Evolutionary conservation across 169 alveolate genomes (phyloP).

Genomic region (Plasmodium cynomolgi): DNA sequence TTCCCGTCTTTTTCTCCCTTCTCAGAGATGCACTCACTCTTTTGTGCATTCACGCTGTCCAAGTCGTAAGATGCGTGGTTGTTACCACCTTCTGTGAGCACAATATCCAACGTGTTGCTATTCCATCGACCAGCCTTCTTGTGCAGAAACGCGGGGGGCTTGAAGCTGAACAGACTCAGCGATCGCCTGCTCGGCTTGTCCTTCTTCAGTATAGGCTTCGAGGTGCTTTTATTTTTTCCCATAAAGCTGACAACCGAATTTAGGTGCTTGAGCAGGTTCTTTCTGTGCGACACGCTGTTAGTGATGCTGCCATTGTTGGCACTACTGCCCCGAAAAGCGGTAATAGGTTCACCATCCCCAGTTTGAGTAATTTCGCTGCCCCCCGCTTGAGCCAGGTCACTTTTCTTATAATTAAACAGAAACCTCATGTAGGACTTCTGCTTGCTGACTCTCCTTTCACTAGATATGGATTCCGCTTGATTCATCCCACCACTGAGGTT

Average conservation of each 20-base stretch:
- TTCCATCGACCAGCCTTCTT: not conserved
- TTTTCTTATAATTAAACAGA: constrained; percentile 34
- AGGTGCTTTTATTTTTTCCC: constrained; percentile 4
- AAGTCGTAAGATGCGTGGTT: not conserved
- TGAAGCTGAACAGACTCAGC: constrained; percentile 22
- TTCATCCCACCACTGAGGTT: not conserved
- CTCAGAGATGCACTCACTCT: not conserved
- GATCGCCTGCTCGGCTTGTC: not conserved
- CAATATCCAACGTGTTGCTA: constrained; percentile 1
- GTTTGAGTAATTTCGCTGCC: not conserved
- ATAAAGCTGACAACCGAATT: constrained; percentile 2
- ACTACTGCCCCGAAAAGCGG: not conserved
- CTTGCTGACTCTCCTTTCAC: not conserved
- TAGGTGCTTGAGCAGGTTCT: not conserved
- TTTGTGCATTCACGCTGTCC: not conserved
- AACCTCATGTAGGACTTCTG: constrained; percentile 18
- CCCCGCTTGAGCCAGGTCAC: not conserved
- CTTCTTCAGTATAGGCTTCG: constrained; percentile 6
- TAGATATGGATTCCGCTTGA: not conserved
- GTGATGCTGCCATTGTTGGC: not conserved
- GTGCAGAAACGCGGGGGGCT: not conserved
- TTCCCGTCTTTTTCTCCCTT: not conserved
- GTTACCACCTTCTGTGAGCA: not conserved
- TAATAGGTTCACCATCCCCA: not conserved
- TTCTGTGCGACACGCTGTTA: not conserved